A percentile compares a stretch with the other conserved stretches of the same genome.
phyloP scores from a whole-genome alignment of 139 green algal species.

The Choricystis sp. region DNA sequence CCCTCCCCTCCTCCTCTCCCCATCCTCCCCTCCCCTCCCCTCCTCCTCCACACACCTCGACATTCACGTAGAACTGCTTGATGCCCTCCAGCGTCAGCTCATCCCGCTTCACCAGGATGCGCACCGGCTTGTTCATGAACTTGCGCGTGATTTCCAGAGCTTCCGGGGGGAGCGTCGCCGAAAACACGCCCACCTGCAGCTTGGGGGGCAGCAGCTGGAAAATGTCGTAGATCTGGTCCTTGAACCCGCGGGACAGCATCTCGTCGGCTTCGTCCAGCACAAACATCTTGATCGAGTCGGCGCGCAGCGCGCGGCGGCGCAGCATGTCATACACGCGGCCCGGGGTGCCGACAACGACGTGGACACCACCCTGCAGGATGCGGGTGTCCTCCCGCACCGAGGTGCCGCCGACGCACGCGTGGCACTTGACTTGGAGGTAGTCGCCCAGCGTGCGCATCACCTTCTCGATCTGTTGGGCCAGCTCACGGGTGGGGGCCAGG shows the following conservation, averaged over 20 bases:
- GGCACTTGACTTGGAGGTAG: conserved; percentile 97
- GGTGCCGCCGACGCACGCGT: conserved; percentile 97
- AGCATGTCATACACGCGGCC: conserved; percentile 99
- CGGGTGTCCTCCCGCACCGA: conserved; percentile 90
- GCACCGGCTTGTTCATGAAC: conserved; percentile 99
- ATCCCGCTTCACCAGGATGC: conserved; percentile 99
- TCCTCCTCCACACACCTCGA: no score
- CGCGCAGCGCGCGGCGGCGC: conserved; percentile 75
- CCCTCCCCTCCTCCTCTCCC: no score
- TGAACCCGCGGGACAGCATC: conserved; percentile 98
- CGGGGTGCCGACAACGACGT: conserved; percentile 95
- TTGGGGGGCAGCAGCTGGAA: conserved; percentile 97
- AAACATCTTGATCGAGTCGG: conserved; percentile 89
- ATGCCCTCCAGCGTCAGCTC: conserved; percentile 99
- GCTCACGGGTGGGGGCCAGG: conserved; percentile 93
- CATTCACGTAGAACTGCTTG: conserved; percentile 94
- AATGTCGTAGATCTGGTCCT: conserved; percentile 99
- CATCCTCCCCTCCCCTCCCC: no score
- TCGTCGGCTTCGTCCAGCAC: conserved; percentile 97
- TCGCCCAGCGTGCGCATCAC: conserved; percentile 95
- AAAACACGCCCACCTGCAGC: conserved; percentile 98
- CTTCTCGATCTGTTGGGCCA: conserved; percentile 99
- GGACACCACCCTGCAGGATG: conserved; percentile 72
- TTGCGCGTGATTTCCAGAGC: conserved; percentile 98
- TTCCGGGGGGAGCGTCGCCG: conserved; percentile 94